Base-by-base conservation (phyloP, 2,329 filamentous ascomycete species). In the Zymoseptoria tritici region DNA sequence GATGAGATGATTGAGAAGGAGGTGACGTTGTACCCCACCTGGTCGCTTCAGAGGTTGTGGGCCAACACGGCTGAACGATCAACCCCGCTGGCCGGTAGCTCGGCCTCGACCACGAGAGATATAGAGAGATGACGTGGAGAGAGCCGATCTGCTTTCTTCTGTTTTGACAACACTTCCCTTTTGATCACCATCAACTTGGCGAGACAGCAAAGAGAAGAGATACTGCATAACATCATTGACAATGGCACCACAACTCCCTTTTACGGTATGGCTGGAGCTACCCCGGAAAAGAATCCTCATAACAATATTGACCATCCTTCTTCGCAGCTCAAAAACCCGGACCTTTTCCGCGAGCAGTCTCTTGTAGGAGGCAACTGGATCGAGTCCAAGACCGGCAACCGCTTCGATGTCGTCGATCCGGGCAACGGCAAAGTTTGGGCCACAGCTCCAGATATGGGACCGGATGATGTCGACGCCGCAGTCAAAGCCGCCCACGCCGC, bases 391-490 rank as follows among this genome's bases (percentile, higher is more conserved):
- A 83, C 81, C 2, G 80, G 80, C 57, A 81, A 83, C 69, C 76
- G 79, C 55, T 85, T 84, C 63, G 81, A 84, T 62, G 77, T 85
- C 51, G 73, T 81, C 56, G 83, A 81, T 60, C 79, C 79, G 22
- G 79, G 79, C 54, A 80, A 74, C 57, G 78, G 78, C 66, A 78
- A 80, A 62, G 64, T 75, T 21, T 81, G 78, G 78, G 77, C 74
- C 29, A 76, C 76, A 51, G 78, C 76, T 36, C 78, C 79, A 4
- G 76, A 73, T 52, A 80, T 77, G 66, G 75, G 77, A 31, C 75
- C 78, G 19, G 81, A 83, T 50, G 86, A 89, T 71, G 85, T 87
- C 57, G 81, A 86, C 60, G 72, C 71, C 4, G 81, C 85, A 1
- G 84, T 88, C 6, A 74, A 83, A 66, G 79, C 80, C 50, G 81